Conservation (phyloP, 768 basidiomycete species). For the Trametes meyenii region DNA sequence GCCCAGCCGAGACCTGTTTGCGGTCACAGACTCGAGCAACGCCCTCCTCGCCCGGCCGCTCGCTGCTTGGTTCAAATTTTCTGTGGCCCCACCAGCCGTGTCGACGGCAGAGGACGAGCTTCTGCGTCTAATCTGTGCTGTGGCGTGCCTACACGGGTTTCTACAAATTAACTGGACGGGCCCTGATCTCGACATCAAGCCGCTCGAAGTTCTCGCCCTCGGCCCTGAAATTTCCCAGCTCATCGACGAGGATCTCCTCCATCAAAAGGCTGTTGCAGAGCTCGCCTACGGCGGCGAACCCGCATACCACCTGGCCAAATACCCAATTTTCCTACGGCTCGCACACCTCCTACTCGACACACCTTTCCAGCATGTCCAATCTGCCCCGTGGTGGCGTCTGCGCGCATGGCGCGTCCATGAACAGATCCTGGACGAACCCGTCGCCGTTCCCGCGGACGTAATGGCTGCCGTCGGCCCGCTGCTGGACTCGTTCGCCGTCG, state of each 20-base stretch:
- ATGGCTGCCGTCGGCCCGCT: constrained; percentile 47
- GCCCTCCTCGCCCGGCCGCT: constrained; percentile 44
- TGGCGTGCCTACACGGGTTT: constrained; percentile 87
- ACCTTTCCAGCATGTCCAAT: constrained; percentile 51
- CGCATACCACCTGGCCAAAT: constrained; percentile 85
- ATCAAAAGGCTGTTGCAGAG: constrained; percentile 68
- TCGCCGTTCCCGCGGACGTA: constrained; percentile 51
- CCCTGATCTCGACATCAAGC: constrained; percentile 69
- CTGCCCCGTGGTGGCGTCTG: constrained; percentile 83
- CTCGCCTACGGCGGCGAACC: constrained; percentile 91
- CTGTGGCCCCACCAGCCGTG: constrained; percentile 26
- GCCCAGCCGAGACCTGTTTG: constrained; percentile 41
- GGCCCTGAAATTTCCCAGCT: constrained; percentile 33
- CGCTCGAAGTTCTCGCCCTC: constrained; percentile 43
- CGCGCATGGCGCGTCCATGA: constrained; percentile 73
- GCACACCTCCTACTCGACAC: constrained; percentile 68
- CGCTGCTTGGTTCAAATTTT: constrained; percentile 38
- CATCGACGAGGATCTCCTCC: constrained; percentile 51
- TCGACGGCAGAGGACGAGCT: constrained; percentile 52
- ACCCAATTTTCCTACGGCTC: constrained; percentile 71
- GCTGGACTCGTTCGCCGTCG: constrained; percentile 41
- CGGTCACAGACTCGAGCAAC: constrained; percentile 26
- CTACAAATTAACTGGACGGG: constrained; percentile 97
- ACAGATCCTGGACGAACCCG: constrained; percentile 83
- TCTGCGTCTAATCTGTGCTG: constrained; percentile 61